Evolutionary conservation across 345 rosid genomes (phyloP), one percentile per base, ranked within the genome.

Genomic region (Noccaea bulbosa): DNA sequence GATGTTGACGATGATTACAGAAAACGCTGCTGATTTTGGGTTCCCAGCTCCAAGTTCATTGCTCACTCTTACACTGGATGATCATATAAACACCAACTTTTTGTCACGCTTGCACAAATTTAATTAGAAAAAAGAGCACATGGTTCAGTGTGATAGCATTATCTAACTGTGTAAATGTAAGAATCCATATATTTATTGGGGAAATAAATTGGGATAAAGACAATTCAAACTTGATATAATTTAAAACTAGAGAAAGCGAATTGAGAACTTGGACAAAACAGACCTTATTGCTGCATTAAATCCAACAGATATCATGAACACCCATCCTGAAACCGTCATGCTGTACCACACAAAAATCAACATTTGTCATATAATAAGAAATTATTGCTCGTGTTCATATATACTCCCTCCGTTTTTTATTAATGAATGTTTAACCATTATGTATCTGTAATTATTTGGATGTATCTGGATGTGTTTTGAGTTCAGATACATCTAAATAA

Each of bases 1-100:
- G 0, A 67, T 6, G 5, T 85, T 88, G 63, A 85, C 87, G 5
- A 84, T 5, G 5, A 52, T 69, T 4, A 88, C 95, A 0, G 95
- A 87, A 63, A 88, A 88, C 17, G 85, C 65, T 2, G 91, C 92
- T 17, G 92, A 76, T 69, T 81, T 85, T 0, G 95, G 94, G 49
- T 88, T 87, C 33, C 83, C 83, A 2, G 86, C 91, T 83, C 97
- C 97, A 9, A 91, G 85, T 71, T 91, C 97, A 40, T 91, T 91
- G 78, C 92, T 84, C 24, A 86, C 97, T 70, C 97, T 83, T 50
- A 88, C 97, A 57, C 97, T 88, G 82, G 7, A 24, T 16, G 16
- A 30, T 11, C 39, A 32, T 0, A 7, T 15, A 5, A 20, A 46
- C 37, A 41, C 14, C 30, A 27, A 27, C 0, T 2, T 27, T 27